Percentiles rank a stretch among this genome's conserved stretches.
Evolutionary conservation across 495 filamentous ascomycete genomes (phyloP).

Genomic region (Penicillium soppii): DNA sequence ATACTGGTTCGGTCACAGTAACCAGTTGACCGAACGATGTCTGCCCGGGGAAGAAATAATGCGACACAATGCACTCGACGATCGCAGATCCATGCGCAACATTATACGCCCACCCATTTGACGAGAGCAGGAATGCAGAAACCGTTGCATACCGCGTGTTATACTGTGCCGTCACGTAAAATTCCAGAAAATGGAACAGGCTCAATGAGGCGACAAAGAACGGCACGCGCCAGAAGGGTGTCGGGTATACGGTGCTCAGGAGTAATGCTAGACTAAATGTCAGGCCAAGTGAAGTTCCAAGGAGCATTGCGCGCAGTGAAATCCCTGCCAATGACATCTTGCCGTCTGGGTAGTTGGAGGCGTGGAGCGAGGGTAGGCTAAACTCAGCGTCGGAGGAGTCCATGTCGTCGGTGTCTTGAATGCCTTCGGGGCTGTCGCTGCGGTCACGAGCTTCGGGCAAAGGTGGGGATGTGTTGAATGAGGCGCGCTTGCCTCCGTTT

Average conservation of each 20-base stretch:
- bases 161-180: slow-evolving; percentile 78
- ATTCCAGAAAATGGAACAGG: slow-evolving; percentile 95
- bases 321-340: slow-evolving; percentile 76
- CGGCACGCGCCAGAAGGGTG: slow-evolving; percentile 74
- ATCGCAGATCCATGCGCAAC: slow-evolving; percentile 74
- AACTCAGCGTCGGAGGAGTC: slow-evolving; percentile 3
- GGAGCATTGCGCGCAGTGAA: slow-evolving; percentile 66
- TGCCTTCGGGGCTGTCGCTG: too few relatives aligned
- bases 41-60: slow-evolving; percentile 53
- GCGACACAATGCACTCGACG: slow-evolving; percentile 64
- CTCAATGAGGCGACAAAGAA: slow-evolving; percentile 76
- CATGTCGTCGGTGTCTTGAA: background rate
- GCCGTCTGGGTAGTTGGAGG: slow-evolving; percentile 52
- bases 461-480: too few relatives aligned
- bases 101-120: slow-evolving; percentile 82
- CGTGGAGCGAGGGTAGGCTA: slow-evolving; percentile 19
- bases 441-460: too few relatives aligned
- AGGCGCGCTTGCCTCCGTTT: too few relatives aligned
- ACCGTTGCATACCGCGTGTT: slow-evolving; percentile 73
- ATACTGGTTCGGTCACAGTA: slow-evolving; percentile 15
- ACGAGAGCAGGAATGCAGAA: slow-evolving; percentile 77
- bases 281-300: slow-evolving; percentile 52
- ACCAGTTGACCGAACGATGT: slow-evolving; percentile 24
- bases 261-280: slow-evolving; percentile 43
- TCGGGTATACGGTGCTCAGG: slow-evolving; percentile 30